These are phyloP conservation scores for Lanmaoa pseudosensibilis DNA, from an alignment of 768 basidiomycete species.

Conservation along the genomic window DNA sequence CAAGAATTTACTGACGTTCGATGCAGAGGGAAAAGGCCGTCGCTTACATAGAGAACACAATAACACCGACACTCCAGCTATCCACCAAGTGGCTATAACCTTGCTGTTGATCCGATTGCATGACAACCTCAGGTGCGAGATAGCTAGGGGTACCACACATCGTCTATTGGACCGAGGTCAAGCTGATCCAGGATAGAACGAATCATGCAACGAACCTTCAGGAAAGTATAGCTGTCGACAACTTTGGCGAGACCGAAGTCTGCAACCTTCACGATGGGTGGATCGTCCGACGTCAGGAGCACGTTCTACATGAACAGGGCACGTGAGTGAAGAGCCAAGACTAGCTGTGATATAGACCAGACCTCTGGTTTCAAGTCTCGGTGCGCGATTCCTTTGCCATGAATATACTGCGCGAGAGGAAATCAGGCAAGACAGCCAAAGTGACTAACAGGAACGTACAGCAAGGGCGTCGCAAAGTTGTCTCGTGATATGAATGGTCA, in stretches of 20 bases:
- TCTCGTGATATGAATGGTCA: conserved; percentile 68
- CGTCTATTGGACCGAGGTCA: conserved; percentile 47
- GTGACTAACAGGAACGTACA: conserved; percentile 39
- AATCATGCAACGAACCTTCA: conserved; percentile 51
- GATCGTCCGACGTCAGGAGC: conserved; percentile 68
- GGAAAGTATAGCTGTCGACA: conserved; percentile 75
- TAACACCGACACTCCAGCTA: conserved; percentile 95
- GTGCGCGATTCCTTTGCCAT: conserved; percentile 77
- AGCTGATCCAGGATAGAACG: neutral
- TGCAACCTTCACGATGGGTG: conserved; percentile 82
- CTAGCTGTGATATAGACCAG: neutral
- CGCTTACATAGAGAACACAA: conserved; percentile 85
- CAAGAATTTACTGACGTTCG: neutral
- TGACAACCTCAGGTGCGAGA: conserved; percentile 89
- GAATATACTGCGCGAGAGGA: conserved; percentile 51
- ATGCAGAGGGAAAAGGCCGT: neutral
- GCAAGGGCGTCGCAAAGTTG: conserved; percentile 82
- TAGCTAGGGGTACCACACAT: conserved; percentile 98
- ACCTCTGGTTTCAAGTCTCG: conserved; percentile 93
- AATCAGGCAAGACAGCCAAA: conserved; percentile 2
- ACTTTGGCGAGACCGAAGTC: conserved; percentile 97
- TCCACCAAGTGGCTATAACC: conserved; percentile 92
- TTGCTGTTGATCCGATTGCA: conserved; percentile 46
- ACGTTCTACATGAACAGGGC: conserved; percentile 56
- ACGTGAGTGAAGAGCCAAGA: conserved; percentile 8